Percentiles rank a stretch among this genome's conserved stretches.
phyloP scores from a whole-genome alignment of 2,329 filamentous ascomycete species.

The Botrytis paeoniae region DNA sequence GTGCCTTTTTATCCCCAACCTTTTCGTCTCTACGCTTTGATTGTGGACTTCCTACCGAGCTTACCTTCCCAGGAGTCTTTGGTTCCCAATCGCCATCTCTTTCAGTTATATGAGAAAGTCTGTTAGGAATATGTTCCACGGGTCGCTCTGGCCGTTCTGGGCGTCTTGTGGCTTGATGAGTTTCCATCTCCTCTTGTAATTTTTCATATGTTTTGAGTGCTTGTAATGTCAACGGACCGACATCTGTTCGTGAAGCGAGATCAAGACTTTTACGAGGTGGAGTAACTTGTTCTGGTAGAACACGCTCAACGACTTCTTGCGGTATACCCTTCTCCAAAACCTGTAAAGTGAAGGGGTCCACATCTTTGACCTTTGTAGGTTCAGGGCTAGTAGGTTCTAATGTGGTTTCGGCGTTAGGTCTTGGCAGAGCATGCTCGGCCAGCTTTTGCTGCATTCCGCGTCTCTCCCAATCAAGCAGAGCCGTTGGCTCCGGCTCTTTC shows the following conservation, averaged over 20 bases:
- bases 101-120: constrained; percentile 18
- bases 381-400: constrained; percentile 9
- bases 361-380: constrained; percentile 10
- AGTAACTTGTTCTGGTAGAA: constrained; percentile 9
- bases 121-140: constrained; percentile 13
- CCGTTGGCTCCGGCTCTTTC: neutral
- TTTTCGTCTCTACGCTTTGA: constrained; percentile 16
- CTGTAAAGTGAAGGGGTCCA: constrained; percentile 12
- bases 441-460: constrained; percentile 16
- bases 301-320: constrained; percentile 11
- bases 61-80: constrained; percentile 7
- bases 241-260: constrained; percentile 1
- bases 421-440: constrained; percentile 12
- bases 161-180: constrained; percentile 12
- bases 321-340: constrained; percentile 11
- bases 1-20: constrained; percentile 17
- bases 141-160: neutral
- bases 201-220: constrained; percentile 15
- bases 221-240: constrained; percentile 17
- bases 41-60: constrained; percentile 9
- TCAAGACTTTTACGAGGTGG: constrained; percentile 18
- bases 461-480: constrained; percentile 18
- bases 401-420: constrained; percentile 5
- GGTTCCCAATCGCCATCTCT: constrained; percentile 18
- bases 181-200: constrained; percentile 11